These are phyloP conservation scores for Cytospora chrysosperma DNA, from an alignment of 2,329 filamentous ascomycete genomes.

Conservation along the genomic window DNA sequence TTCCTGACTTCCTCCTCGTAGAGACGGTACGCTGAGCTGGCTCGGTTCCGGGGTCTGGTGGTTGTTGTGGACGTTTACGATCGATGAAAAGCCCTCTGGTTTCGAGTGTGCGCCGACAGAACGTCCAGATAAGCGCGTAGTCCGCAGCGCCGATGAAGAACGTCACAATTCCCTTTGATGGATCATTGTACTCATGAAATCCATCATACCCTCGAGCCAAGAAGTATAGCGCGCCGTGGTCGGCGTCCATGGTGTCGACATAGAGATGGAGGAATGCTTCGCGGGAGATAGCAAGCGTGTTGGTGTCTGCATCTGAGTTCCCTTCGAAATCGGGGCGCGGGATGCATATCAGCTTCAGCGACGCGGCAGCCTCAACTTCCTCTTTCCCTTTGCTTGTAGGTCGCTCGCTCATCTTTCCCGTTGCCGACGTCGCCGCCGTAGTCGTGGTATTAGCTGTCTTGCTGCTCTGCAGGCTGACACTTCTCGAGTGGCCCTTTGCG, in stretches of 20 bases:
- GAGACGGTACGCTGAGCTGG: background rate
- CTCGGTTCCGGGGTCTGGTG: background rate
- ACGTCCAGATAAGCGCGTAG: conserved; percentile 31
- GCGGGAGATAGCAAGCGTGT: conserved; percentile 27
- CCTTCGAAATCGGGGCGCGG: conserved; percentile 5
- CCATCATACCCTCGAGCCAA: conserved; percentile 30
- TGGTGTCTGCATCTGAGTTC: background rate
- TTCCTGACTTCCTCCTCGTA: conserved; percentile 15
- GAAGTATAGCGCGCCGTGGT: conserved; percentile 30
- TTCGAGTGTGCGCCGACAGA: conserved; percentile 22
- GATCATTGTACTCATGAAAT: conserved; percentile 28
- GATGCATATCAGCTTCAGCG: conserved; percentile 25
- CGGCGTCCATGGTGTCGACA: conserved; percentile 27
- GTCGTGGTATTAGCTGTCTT: conserved; percentile 5
- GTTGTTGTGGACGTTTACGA: conserved; percentile 22
- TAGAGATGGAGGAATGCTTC: conserved; percentile 28
- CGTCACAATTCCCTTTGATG: conserved; percentile 23
- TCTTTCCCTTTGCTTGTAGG: background rate
- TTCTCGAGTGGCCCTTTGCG: conserved; percentile 10
- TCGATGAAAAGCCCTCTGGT: conserved; percentile 28
- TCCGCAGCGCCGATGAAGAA: conserved; percentile 29
- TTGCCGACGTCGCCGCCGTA: conserved; percentile 12
- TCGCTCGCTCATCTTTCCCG: background rate
- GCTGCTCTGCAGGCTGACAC: conserved; percentile 14
- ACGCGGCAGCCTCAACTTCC: conserved; percentile 23